Base-by-base conservation (phyloP, 495 filamentous ascomycete genomes). In the Aspergillus taichungensis region DNA sequence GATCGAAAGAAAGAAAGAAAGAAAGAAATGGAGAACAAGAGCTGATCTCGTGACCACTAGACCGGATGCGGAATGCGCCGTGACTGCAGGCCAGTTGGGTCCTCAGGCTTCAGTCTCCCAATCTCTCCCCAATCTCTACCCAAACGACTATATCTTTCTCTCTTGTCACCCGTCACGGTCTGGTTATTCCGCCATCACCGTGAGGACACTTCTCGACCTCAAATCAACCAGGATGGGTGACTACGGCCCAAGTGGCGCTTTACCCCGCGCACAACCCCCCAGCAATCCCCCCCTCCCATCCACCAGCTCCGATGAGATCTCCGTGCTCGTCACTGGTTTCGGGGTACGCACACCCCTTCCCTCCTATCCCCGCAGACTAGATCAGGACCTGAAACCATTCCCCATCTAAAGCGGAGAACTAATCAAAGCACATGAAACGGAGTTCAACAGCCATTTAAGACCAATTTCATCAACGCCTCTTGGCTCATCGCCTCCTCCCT, bases 261-360 rank as follows among this genome's bases (percentile, higher is more conserved):
- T 57, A 9, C 34, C 51, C 33, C 38, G 36, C 39, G 24, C 54
- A 42, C 53, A 48, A 18, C 34, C 45, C 6, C 37, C 50, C 10
- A 40, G 35, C 11, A 55, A 50, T 36, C 50, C 53, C 6, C 45
- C 59, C 10, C 41, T 43, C 6, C 41, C 50, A 10, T 34, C 52
- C 8, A 37, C 47, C 5, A 47, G 53, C 11, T 34, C 54, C 8
- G 57, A 62, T 30, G 78, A 83, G 53, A 60, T 87, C 52, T 83
- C 71, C 13, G 80, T 88, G 34, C 60, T 87, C 35, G 73, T 88
- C 46, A 87, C 84, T 11, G 84, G 84, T 29, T 88, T 87, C 52
- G 79, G 74, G 34, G 84, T 87, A 71, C 42, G 32, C 38, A 29
- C 37, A 29, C 37, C 27, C 46, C 34, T 39, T 31, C 6, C 38